Percentiles rank a stretch among this genome's conserved stretches.
Evolutionary conservation across 257 asterid species (phyloP).

Genomic region (Ocimum tenuiflorum): DNA sequence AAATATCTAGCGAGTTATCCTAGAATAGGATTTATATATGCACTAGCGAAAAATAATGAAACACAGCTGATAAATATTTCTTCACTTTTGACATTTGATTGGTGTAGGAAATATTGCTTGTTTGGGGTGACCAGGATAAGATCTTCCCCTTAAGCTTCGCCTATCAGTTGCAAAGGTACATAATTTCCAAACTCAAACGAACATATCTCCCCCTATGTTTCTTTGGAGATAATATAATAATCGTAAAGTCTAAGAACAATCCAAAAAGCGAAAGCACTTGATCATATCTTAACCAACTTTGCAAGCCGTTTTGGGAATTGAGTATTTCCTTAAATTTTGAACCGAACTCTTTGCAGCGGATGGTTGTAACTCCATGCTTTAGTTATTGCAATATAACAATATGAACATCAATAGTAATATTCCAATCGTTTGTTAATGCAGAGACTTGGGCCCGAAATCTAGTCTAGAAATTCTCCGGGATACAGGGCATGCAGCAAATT

Average conservation of each 20-base stretch:
- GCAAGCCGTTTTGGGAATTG: too few species aligned
- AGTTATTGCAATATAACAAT: not conserved
- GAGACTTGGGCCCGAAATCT: conserved; percentile 44
- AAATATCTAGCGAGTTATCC: not conserved
- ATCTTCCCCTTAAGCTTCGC: conserved; percentile 57
- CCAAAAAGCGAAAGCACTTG: too few species aligned
- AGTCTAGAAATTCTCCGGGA: conserved; percentile 45
- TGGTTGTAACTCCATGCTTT: not conserved
- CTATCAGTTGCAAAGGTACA: conserved; percentile 46
- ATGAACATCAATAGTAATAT: not conserved
- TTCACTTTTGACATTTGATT: not conserved
- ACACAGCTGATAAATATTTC: not conserved
- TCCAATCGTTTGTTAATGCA: conserved; percentile 22
- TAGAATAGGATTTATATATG: not conserved
- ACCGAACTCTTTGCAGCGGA: too few species aligned
- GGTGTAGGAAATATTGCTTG: conserved; percentile 50
- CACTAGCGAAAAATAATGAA: not conserved
- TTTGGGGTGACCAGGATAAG: conserved; percentile 72
- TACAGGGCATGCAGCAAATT: conserved; percentile 61
- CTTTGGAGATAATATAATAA: too few species aligned
- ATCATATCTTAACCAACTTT: too few species aligned
- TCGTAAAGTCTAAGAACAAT: too few species aligned
- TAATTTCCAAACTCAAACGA: not conserved
- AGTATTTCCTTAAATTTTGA: too few species aligned
- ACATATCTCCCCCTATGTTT: too few species aligned